These are phyloP conservation scores for Ceratocystis papillata DNA, from an alignment of 2,329 filamentous ascomycete genomes.

Conservation along the genomic window DNA sequence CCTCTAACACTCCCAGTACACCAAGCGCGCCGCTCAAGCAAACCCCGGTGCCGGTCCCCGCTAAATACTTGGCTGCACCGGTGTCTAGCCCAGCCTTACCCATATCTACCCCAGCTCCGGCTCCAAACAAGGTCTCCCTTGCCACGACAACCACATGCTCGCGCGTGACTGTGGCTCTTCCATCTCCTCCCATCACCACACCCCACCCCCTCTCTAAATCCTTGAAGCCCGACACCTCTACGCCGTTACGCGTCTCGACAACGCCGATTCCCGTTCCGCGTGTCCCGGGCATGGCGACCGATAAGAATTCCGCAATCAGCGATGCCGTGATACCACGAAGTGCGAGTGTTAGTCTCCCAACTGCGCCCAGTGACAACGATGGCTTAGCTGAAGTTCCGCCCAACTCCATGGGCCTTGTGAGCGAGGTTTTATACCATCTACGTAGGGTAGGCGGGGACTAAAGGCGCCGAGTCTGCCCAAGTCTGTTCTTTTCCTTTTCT, in stretches of 20 bases:
- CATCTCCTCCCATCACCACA: background rate
- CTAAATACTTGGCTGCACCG: constrained; percentile 31
- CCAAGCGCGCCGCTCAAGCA: constrained; percentile 30
- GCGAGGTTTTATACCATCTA: constrained; percentile 44
- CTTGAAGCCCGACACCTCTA: background rate
- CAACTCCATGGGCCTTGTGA: constrained; percentile 41
- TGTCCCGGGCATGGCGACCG: background rate
- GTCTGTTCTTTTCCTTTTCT: background rate
- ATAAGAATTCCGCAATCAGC: background rate
- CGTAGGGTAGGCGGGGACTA: constrained; percentile 32
- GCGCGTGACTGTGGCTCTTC: background rate
- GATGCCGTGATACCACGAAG: background rate
- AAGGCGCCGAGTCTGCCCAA: background rate
- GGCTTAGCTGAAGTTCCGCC: constrained; percentile 36
- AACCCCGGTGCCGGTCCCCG: constrained; percentile 37
- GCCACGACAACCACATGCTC: background rate
- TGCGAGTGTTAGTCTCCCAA: background rate
- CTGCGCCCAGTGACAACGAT: constrained; percentile 26
- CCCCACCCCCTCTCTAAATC: background rate
- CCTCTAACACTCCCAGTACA: background rate
- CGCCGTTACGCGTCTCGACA: constrained; percentile 4
- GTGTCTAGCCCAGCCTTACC: background rate
- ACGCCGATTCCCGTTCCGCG: constrained; percentile 32
- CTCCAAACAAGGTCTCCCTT: background rate
- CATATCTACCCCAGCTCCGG: constrained; percentile 18